Conservation (phyloP, 805 yeast species). For the Suhomyces sp. region DNA sequence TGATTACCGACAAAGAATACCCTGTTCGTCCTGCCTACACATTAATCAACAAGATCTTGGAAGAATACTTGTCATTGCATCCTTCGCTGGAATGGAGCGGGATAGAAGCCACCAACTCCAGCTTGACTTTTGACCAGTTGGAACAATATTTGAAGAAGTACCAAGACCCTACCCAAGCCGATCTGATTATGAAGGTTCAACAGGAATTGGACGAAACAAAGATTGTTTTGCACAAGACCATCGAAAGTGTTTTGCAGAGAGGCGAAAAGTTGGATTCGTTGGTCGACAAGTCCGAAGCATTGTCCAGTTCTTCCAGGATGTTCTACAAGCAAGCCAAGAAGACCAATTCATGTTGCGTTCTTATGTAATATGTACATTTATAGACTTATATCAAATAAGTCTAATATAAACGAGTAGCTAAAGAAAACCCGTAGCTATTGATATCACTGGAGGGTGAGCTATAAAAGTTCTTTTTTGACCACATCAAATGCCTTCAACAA, state of each 20-base stretch:
- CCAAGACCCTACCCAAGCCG: constrained; percentile 97
- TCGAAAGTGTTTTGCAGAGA: constrained; percentile 89
- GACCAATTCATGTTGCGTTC: constrained; percentile 34
- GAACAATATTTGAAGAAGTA: constrained; percentile 73
- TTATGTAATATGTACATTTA: constrained; percentile 14
- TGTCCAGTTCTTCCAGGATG: constrained; percentile 84
- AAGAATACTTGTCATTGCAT: constrained; percentile 82
- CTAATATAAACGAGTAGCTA: background rate
- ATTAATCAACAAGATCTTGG: constrained; percentile 81
- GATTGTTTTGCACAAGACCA: constrained; percentile 92
- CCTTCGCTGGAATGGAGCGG: constrained; percentile 69
- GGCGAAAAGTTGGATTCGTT: constrained; percentile 94
- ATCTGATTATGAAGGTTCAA: constrained; percentile 94
- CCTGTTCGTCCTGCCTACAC: constrained; percentile 97
- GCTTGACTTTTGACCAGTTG: constrained; percentile 56
- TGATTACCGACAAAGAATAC: constrained; percentile 91
- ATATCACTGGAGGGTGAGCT: background rate
- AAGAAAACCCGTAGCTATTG: too few relatives aligned
- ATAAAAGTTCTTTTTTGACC: constrained; percentile 43
- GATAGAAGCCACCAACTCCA: constrained; percentile 43
- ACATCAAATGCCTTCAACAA: constrained; percentile 86
- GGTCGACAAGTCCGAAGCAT: constrained; percentile 93
- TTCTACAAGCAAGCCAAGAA: constrained; percentile 97
- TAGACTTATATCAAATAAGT: constrained; percentile 5
- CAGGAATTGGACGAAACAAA: constrained; percentile 97